These are phyloP conservation scores for Lasiodiplodia hormozganensis DNA, from an alignment of 2,329 filamentous ascomycete genomes.

Conservation along the genomic window DNA sequence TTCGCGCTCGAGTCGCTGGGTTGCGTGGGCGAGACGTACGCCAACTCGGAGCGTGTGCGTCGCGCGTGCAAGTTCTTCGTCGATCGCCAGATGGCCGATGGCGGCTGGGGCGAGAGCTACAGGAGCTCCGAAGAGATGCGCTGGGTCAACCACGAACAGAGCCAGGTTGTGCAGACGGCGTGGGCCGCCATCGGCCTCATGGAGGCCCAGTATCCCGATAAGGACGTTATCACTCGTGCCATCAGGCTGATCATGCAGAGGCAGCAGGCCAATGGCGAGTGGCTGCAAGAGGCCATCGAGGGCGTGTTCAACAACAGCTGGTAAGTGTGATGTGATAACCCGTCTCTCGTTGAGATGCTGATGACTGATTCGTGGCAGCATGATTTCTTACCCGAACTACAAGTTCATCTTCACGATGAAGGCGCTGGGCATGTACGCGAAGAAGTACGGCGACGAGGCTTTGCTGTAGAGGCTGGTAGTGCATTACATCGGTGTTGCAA, in stretches of 20 bases:
- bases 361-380: slow-evolving; percentile 58
- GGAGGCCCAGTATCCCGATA: slow-evolving; percentile 81
- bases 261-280: slow-evolving; percentile 89
- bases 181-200: slow-evolving; percentile 86
- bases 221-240: slow-evolving; percentile 73
- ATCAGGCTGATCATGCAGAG: slow-evolving; percentile 82
- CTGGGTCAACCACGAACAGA: slow-evolving; percentile 79
- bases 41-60: slow-evolving; percentile 72
- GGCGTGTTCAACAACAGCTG: slow-evolving; percentile 99
- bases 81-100: slow-evolving; percentile 83
- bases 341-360: neutral
- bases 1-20: slow-evolving; percentile 90
- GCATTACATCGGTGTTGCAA: neutral
- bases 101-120: slow-evolving; percentile 97
- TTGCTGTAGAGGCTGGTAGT: slow-evolving; percentile 46
- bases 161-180: slow-evolving; percentile 92
- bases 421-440: slow-evolving; percentile 87
- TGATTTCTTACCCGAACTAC: slow-evolving; percentile 99
- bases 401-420: slow-evolving; percentile 97
- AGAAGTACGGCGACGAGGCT: slow-evolving; percentile 70
- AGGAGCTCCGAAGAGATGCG: slow-evolving; percentile 77
- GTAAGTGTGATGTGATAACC: slow-evolving; percentile 53
- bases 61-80: slow-evolving; percentile 86
- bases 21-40: slow-evolving; percentile 81
- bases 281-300: slow-evolving; percentile 94